phyloP scores from a whole-genome alignment of 2,329 filamentous ascomycete species.

The Scedosporium apiospermum region DNA sequence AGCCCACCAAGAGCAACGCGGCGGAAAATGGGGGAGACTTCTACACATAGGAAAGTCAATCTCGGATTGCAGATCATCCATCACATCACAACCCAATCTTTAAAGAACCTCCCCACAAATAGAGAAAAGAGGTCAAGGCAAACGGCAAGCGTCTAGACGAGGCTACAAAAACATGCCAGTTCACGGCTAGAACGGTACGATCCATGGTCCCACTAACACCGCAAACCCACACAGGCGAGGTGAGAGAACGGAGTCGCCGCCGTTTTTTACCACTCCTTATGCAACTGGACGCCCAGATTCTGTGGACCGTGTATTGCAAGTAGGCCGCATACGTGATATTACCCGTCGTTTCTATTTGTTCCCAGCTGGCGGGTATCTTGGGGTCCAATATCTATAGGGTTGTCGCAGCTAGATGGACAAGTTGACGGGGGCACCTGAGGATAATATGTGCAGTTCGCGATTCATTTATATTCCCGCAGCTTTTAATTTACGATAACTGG shows the following conservation, averaged over 20 bases:
- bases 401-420: neutral
- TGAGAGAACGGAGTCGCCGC: neutral
- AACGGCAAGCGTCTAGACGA: neutral
- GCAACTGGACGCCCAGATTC: neutral
- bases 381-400: neutral
- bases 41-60: neutral
- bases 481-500: neutral
- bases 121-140: neutral
- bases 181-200: neutral
- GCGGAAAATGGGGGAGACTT: neutral
- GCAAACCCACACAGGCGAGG: neutral
- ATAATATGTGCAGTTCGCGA: neutral
- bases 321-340: neutral
- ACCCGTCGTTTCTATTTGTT: neutral
- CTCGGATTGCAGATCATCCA: slow-evolving; percentile 5
- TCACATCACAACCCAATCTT: slow-evolving; percentile 1
- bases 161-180: neutral
- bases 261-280: neutral
- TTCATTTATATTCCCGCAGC: neutral
- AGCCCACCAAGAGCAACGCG: neutral
- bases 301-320: neutral
- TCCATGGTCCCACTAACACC: neutral
- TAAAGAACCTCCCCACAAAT: neutral
- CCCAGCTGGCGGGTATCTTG: neutral
- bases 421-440: neutral